A percentile compares a stretch with the other conserved stretches of the same genome.
phyloP scores from a whole-genome alignment of 495 filamentous ascomycete species.

The Podospora sp. region DNA sequence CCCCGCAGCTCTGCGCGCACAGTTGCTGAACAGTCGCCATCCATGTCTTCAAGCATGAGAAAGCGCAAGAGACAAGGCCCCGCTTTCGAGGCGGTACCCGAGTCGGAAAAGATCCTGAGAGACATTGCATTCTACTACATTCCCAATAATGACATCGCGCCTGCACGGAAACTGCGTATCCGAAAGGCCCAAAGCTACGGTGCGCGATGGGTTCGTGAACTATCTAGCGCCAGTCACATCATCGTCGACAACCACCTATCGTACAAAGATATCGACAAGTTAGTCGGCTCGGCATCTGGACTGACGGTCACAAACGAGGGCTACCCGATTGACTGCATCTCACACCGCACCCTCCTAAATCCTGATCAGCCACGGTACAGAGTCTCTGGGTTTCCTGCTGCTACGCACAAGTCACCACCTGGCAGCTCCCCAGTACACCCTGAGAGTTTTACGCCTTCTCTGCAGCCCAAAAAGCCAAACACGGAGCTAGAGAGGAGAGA shows the following conservation, averaged over 20 bases:
- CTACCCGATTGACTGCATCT: constrained; percentile 80
- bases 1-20: background rate
- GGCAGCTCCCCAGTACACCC: constrained; percentile 25
- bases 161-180: constrained; percentile 68
- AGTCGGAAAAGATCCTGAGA: constrained; percentile 66
- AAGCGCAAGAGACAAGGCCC: constrained; percentile 55
- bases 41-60: constrained; percentile 28
- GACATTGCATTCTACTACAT: constrained; percentile 74
- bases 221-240: constrained; percentile 64
- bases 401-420: background rate
- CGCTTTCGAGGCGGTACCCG: constrained; percentile 50
- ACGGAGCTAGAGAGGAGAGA: constrained; percentile 16
- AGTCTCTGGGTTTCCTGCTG: constrained; percentile 46
- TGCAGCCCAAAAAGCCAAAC: constrained; percentile 35
- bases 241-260: constrained; percentile 73
- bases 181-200: constrained; percentile 76
- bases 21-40: constrained; percentile 28
- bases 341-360: constrained; percentile 59
- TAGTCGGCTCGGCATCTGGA: constrained; percentile 57
- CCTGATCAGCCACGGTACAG: constrained; percentile 61
- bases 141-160: constrained; percentile 73
- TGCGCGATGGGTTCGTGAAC: constrained; percentile 51
- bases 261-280: constrained; percentile 65
- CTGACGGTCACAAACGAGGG: constrained; percentile 65
- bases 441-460: constrained; percentile 27